Percentiles rank a stretch among this genome's conserved stretches.
These are phyloP conservation scores for Ceratocystis huliohia DNA, from an alignment of 2,329 filamentous ascomycete genomes.

Conservation along the genomic window DNA sequence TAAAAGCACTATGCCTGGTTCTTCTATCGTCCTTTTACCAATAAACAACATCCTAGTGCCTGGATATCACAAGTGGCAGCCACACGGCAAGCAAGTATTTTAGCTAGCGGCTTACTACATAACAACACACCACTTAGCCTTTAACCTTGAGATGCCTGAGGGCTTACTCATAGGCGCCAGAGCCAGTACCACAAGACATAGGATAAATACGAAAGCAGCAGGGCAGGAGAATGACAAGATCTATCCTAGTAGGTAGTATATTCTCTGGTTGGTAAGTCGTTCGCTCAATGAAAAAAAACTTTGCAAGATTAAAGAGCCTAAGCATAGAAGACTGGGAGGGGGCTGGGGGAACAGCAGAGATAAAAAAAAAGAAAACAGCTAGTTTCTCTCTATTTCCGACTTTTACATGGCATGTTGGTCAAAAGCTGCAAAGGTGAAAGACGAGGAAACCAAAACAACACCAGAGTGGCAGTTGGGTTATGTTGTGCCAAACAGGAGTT, in stretches of 20 bases:
- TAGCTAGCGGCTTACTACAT: neutral
- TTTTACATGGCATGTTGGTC: neutral
- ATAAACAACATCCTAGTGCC: neutral
- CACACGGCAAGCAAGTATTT: neutral
- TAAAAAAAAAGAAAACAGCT: neutral
- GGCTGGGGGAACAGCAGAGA: no score
- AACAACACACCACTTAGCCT: neutral
- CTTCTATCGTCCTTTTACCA: neutral
- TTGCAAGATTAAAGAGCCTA: neutral
- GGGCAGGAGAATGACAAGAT: neutral
- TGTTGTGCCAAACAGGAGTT: neutral
- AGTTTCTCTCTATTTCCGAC: neutral
- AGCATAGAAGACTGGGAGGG: neutral
- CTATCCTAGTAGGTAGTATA: neutral
- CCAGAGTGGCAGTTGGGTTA: neutral
- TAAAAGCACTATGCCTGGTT: neutral
- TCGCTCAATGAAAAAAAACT: neutral
- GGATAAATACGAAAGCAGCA: neutral
- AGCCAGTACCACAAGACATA: neutral
- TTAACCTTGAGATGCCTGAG: neutral
- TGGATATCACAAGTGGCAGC: neutral
- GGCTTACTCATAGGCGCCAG: no score
- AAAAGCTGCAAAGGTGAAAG: neutral
- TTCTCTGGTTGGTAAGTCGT: neutral
- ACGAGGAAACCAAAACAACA: neutral